Evolutionary conservation across 306 rosid species (phyloP), one percentile per base, ranked within the genome.

Genomic region (Pyrus bretschneideri): DNA sequence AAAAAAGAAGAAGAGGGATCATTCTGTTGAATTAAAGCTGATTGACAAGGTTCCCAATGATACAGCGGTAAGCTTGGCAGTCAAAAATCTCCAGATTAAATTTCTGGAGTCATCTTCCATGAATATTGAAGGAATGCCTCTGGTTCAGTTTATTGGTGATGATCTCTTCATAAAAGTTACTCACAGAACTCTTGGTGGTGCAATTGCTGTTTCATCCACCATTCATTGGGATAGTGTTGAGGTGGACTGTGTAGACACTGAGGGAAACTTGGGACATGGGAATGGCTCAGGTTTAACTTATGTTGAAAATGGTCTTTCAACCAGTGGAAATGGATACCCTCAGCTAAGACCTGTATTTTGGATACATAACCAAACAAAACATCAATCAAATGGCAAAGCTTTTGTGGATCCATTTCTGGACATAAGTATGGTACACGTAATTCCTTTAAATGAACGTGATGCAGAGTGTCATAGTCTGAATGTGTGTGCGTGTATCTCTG

Each of bases 101-200:
- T 93, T 93, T 88, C 79, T 93, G 78, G 98, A 93, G 88, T 84
- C 96, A n/a, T 88, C 96, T 80, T 79, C 90, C 42, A 19, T 81
- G 75, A 85, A 78, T 88, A 79, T 79, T 61, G 89, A 88, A 85
- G 97, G 87, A 76, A 83, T 85, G 81, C 98, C 97, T 64, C 87
- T 94, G n/a, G 97, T 88, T 75, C 96, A 88, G 78, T 94, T 93
- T 84, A 71, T 90, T 73, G 98, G 97, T 59, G 74, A 86, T 78
- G 85, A 90, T 80, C 82, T 93, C 44, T 87, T 85, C 78, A 83
- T 90, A 67, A 87, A 74, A 86, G 97, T 83, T 70, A 86, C 85
- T 80, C 98, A 94, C 66, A 87, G 90, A 86, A 94, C 97, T 46
- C 94, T 94, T 69, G 98, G 97, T 72, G 97, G 98, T 75, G 98